Conservation (phyloP, 306 rosid species). For the Macrotyloma uniflorum region DNA sequence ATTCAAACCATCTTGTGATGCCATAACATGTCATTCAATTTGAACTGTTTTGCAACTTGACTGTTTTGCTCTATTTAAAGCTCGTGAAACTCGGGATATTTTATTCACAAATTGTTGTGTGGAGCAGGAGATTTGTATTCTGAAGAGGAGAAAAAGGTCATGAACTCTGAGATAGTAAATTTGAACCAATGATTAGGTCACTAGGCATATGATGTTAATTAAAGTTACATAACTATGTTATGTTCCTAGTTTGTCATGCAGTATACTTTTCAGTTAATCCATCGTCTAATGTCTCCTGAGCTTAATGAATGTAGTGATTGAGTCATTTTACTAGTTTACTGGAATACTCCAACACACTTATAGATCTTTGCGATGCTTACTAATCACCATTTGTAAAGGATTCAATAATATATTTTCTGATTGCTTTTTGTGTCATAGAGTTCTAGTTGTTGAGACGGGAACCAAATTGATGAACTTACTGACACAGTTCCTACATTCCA, state of each 20-base stretch:
- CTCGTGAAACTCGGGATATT: background rate
- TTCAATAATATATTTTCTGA: background rate
- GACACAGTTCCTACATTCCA: background rate
- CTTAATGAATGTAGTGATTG: constrained; percentile 10
- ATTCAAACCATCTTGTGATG: background rate
- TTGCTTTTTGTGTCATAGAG: background rate
- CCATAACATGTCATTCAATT: background rate
- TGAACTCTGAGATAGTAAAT: background rate
- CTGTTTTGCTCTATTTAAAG: background rate
- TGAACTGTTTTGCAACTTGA: background rate
- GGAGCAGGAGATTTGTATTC: background rate
- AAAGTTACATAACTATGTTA: background rate
- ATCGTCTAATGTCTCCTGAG: background rate
- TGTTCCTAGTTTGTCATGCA: background rate
- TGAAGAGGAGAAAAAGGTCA: background rate
- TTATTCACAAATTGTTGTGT: background rate
- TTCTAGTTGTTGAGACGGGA: background rate
- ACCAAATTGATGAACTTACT: background rate
- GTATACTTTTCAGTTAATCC: background rate
- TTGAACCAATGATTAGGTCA: background rate
- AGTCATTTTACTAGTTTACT: background rate
- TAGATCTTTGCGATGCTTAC: background rate
- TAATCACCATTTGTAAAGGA: background rate
- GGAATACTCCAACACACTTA: background rate
- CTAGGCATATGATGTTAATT: background rate